phyloP scores from a whole-genome alignment of 2,329 filamentous ascomycete genomes.

The Fusarium sp. region DNA sequence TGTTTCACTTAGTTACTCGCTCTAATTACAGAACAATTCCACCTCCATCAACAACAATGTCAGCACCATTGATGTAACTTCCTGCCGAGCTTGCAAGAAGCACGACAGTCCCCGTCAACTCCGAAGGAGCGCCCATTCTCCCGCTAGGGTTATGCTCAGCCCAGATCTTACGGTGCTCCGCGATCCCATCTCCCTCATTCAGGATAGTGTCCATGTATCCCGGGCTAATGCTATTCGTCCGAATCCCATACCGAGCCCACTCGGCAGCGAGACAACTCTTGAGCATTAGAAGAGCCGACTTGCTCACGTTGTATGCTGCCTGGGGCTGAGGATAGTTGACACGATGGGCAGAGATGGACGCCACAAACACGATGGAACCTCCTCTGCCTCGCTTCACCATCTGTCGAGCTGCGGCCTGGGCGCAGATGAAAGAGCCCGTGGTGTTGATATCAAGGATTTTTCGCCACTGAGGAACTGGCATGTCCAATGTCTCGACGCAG shows the following conservation, averaged over 20 bases:
- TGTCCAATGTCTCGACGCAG: constrained; percentile 68
- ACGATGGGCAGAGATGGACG: constrained; percentile 74
- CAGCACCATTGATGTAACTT: neutral
- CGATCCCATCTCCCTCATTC: constrained; percentile 72
- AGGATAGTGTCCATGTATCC: constrained; percentile 82
- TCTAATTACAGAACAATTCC: neutral
- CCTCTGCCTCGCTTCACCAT: constrained; percentile 60
- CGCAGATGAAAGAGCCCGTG: constrained; percentile 76
- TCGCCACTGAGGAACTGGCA: constrained; percentile 69
- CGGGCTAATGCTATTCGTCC: constrained; percentile 76
- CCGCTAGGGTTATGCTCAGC: neutral
- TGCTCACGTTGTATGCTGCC: constrained; percentile 77
- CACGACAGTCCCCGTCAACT: neutral
- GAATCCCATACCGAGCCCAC: constrained; percentile 76
- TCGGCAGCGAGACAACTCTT: constrained; percentile 65
- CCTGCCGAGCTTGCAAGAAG: neutral
- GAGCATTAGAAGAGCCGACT: constrained; percentile 73
- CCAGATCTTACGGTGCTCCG: constrained; percentile 41
- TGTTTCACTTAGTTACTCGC: neutral
- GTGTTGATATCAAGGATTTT: constrained; percentile 79
- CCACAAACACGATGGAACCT: constrained; percentile 74
- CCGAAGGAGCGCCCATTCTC: neutral
- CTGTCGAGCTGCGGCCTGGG: constrained; percentile 68
- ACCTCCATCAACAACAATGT: neutral
- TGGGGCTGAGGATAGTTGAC: constrained; percentile 82